A percentile compares a stretch with the other conserved stretches of the same genome.
phyloP scores from a whole-genome alignment of 805 yeast genomes.

The Yamadazyma takamatsuzukensis region DNA sequence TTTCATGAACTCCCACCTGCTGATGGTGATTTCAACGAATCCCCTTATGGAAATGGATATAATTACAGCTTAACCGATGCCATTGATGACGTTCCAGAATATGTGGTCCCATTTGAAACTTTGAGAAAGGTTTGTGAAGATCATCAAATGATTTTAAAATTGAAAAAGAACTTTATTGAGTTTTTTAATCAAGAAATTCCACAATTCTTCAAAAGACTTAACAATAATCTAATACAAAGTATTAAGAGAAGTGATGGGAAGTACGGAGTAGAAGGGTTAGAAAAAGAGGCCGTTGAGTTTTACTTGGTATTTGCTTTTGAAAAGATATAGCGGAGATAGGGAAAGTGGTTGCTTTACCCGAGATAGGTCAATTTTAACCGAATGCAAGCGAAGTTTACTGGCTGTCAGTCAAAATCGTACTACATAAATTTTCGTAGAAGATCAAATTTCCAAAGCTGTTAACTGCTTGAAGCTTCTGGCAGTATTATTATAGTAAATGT shows the following conservation, averaged over 20 bases:
- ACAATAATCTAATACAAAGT: constrained; percentile 62
- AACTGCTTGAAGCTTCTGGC: too few relatives aligned
- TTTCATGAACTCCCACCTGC: constrained; percentile 78
- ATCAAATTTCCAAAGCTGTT: too few relatives aligned
- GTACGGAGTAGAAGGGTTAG: constrained; percentile 84
- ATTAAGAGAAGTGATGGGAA: constrained; percentile 75
- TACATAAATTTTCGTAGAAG: too few relatives aligned
- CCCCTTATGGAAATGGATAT: constrained; percentile 79
- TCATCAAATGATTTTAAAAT: constrained; percentile 67
- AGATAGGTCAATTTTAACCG: too few relatives aligned
- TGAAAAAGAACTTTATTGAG: constrained; percentile 74
- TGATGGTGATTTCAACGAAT: constrained; percentile 63
- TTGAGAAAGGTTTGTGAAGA: constrained; percentile 82
- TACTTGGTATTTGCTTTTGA: constrained; percentile 83
- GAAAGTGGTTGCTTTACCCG: not conserved
- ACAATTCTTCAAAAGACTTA: constrained; percentile 52
- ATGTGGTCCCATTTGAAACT: constrained; percentile 90
- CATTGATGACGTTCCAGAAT: constrained; percentile 94
- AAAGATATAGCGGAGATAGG: too few relatives aligned
- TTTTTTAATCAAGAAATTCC: constrained; percentile 80
- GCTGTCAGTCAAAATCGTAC: too few relatives aligned
- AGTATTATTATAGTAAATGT: too few relatives aligned
- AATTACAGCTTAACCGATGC: constrained; percentile 85
- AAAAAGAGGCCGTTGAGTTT: constrained; percentile 85
- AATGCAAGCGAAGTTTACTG: too few relatives aligned